Evolutionary conservation across 371 early-diverging fungal genomes (phyloP), one percentile per base, ranked within the genome.

Genomic region (Nematocida major): DNA sequence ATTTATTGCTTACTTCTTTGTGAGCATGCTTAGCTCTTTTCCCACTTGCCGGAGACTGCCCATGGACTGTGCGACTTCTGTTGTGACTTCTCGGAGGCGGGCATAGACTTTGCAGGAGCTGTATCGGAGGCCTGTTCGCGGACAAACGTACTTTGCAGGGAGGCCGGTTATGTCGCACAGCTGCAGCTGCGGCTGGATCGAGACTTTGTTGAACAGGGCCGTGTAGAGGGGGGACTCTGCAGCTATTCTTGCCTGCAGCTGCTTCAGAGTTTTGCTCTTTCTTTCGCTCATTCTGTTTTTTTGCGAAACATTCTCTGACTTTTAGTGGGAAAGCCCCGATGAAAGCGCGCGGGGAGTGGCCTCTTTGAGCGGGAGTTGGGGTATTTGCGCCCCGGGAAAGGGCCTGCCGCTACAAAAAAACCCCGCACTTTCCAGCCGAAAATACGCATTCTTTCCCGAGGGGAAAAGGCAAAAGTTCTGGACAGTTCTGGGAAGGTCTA

Each of bases 91-190:
- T 48, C 68, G 40, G 1, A 85, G 70, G 30, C 76, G 68, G 43
- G 82, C 73, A 59, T 83, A 85, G 4, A 83, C 81, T 43, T 78
- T 61, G 24, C 61, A 39, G 59, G 83, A 79, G 68, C 79, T 80
- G 50, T 79, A 85, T 32, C 63, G 48, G 43, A 85, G 54, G 7
- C 66, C 42, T 34, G 83, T 82, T 50, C 79, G 62, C 18, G 85
- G 85, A 59, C 79, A 79, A 3, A 66, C 78, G 66, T 83, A 85
- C 28, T 66, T 51, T 26, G 85, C 79, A 24, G 77, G 79, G 11
- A 85, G 79, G 11, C 83, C 83, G 38, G 83, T 83, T 2, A 85
- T 59, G 47, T 83, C 85, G 54, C 85, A 85, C 4, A 85, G 24
- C 50, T 82, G 79, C 22, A 68, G 67, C 45, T 54, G 54, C 20